A percentile compares a stretch with the other conserved stretches of the same genome.
These are phyloP conservation scores for Sphagnum tenellum DNA, from an alignment of 225 moss, liverwort and hornwort species.

Conservation along the genomic window DNA sequence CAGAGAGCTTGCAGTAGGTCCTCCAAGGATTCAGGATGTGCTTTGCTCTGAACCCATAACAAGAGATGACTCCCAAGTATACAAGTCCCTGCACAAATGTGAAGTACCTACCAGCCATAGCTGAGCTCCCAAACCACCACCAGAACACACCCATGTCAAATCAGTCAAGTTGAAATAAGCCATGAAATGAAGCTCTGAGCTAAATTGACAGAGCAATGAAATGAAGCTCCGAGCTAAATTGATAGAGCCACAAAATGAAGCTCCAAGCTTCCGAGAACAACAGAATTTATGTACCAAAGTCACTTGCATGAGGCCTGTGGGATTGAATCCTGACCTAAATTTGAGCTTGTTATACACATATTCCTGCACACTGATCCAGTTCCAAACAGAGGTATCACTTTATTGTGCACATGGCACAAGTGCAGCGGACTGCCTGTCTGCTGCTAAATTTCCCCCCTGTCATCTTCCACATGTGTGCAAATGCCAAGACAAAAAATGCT, in stretches of 20 bases:
- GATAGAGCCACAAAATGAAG: not conserved
- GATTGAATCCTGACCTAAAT: conserved; percentile 29
- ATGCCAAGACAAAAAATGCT: no score
- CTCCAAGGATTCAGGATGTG: conserved; percentile 51
- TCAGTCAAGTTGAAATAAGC: not conserved
- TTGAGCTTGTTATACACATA: conserved; percentile 44
- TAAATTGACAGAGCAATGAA: no score
- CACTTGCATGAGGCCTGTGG: not conserved
- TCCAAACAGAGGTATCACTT: not conserved
- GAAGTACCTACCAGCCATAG: conserved; percentile 64
- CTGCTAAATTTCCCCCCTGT: no score
- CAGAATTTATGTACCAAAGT: not conserved
- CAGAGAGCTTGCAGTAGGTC: conserved; percentile 39
- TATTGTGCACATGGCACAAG: no score
- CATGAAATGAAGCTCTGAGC: not conserved
- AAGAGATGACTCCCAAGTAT: conserved; percentile 27
- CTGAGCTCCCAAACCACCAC: conserved; percentile 13
- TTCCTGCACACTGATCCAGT: conserved; percentile 21
- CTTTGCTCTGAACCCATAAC: conserved; percentile 40
- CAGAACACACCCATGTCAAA: not conserved
- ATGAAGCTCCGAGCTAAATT: no score
- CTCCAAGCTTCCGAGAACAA: no score
- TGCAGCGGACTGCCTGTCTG: no score
- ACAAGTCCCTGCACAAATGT: conserved; percentile 48
- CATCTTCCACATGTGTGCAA: no score